phyloP scores from a whole-genome alignment of 495 filamentous ascomycete species.

The Annulohypoxylon nitens region DNA sequence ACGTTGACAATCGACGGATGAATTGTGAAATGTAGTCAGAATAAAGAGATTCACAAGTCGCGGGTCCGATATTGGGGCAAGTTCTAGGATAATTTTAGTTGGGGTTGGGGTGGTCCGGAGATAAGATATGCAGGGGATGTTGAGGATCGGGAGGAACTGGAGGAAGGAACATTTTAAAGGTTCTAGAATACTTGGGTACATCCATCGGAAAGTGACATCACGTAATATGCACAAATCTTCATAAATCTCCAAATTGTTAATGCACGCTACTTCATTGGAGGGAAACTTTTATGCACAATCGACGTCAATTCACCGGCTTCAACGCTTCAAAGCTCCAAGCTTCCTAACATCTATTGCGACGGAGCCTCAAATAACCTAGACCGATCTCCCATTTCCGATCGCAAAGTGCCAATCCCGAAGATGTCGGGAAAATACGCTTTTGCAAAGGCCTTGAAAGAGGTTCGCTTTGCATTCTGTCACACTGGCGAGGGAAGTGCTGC shows the following conservation, averaged over 20 bases:
- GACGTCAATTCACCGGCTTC: conserved; percentile 34
- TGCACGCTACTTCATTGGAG: conserved; percentile 1
- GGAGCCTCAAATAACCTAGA: conserved; percentile 18
- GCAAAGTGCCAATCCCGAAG: conserved; percentile 47
- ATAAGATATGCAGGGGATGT: conserved; percentile 30
- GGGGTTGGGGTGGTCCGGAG: conserved; percentile 48
- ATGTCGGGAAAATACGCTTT: conserved; percentile 98
- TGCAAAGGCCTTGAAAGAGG: conserved; percentile 87
- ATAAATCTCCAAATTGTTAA: conserved; percentile 1
- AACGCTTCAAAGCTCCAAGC: conserved; percentile 5
- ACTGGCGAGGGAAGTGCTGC: conserved; percentile 87
- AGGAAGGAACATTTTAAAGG: background rate
- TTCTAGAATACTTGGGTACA: background rate
- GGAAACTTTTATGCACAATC: conserved; percentile 27
- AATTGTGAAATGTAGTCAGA: conserved; percentile 21
- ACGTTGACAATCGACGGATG: conserved; percentile 4
- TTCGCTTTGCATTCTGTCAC: conserved; percentile 97
- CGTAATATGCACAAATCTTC: background rate
- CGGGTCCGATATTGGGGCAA: conserved; percentile 20
- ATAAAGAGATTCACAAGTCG: conserved; percentile 21
- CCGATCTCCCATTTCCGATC: conserved; percentile 22
- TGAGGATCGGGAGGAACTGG: background rate
- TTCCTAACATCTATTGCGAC: conserved; percentile 5
- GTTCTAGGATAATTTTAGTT: conserved; percentile 43
- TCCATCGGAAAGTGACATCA: background rate